These are phyloP conservation scores for Colletotrichum sojae DNA, from an alignment of 2,329 filamentous ascomycete genomes.

Conservation along the genomic window DNA sequence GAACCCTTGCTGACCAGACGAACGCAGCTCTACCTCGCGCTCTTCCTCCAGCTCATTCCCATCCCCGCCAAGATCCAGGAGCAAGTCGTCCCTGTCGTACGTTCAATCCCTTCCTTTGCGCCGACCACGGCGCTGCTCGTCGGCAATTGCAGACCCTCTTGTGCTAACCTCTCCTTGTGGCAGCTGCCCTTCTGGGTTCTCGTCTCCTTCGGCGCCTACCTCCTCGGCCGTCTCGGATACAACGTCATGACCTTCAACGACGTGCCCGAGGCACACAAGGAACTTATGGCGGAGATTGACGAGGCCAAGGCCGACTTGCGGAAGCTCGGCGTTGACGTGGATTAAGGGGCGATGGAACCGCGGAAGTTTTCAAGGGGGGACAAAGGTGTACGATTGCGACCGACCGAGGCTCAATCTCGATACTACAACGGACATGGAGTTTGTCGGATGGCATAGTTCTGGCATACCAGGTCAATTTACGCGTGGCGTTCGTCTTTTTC, in stretches of 20 bases:
- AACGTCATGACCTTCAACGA: slow-evolving; percentile 98
- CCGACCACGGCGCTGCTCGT: not conserved
- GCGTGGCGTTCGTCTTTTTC: not conserved
- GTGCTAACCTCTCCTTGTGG: slow-evolving; percentile 19
- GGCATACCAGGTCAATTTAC: slow-evolving; percentile 9
- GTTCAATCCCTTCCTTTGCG: slow-evolving; percentile 52
- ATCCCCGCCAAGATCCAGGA: slow-evolving; percentile 83
- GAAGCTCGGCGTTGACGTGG: slow-evolving; percentile 82
- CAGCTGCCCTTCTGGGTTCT: slow-evolving; percentile 95
- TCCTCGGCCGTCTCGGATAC: slow-evolving; percentile 91
- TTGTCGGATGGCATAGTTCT: not conserved
- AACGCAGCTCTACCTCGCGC: slow-evolving; percentile 86
- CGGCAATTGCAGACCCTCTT: not conserved
- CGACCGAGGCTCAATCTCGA: not conserved
- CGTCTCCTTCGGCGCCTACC: slow-evolving; percentile 91
- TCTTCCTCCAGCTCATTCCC: slow-evolving; percentile 87
- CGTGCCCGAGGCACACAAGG: slow-evolving; percentile 89
- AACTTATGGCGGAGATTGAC: slow-evolving; percentile 89
- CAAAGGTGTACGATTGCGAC: not conserved
- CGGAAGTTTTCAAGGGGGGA: not conserved
- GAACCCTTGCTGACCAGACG: slow-evolving; percentile 40
- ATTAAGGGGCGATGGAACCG: slow-evolving; percentile 60
- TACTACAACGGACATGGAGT: not conserved
- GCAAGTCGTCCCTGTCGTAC: slow-evolving; percentile 90
- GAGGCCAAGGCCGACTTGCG: slow-evolving; percentile 81